Evolutionary conservation across 768 basidiomycete species (phyloP), one percentile per base, ranked within the genome.

Genomic region (Lanmaoa pseudosensibilis): DNA sequence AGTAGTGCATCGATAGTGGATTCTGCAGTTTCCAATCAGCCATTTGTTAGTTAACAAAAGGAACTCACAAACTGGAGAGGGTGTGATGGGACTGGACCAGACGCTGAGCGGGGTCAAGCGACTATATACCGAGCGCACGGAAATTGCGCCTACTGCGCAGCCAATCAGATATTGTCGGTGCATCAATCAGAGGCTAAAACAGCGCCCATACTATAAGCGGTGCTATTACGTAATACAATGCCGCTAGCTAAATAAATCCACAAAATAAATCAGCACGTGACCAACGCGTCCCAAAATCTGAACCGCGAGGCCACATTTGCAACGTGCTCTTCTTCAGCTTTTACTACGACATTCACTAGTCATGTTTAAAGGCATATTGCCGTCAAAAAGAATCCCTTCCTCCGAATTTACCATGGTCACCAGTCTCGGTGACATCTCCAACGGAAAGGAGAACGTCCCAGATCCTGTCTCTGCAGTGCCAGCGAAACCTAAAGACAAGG

Each of bases 361-460:
- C 57, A 92, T 92, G 90, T 92, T 92, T 78, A 91, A 90, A 74
- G 81, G 83, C 64, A 90, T 92, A 52, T 75, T 92, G 36, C 86
- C 87, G 2, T 80, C 84, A 11, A 85, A 86, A 72, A 80, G 90
- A 65, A 67, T 84, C 50, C 75, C 84, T 25, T 83, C 85, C 25
- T 72, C 82, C 3, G 89, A 91, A 36, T 91, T 91, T 58, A 87
- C 86, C 4, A 88, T 91, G 77, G 69, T 91, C 46, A 89, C 86
- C 0, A 64, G 38, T 23, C 72, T 84, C 15, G 74, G 69, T 19
- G 83, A 86, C 53, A 68, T 75, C 45, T 69, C 72, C 55, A 79
- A 77, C 52, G 83, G 81, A 62, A 90, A 90, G 70, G 90, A 90
- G 73, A 91, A 90, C 67, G 71, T 82, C 55, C 83, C 81, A n/a